Evolutionary conservation across 2,329 filamentous ascomycete genomes (phyloP).

Genomic region (Aspergillus candidus): DNA sequence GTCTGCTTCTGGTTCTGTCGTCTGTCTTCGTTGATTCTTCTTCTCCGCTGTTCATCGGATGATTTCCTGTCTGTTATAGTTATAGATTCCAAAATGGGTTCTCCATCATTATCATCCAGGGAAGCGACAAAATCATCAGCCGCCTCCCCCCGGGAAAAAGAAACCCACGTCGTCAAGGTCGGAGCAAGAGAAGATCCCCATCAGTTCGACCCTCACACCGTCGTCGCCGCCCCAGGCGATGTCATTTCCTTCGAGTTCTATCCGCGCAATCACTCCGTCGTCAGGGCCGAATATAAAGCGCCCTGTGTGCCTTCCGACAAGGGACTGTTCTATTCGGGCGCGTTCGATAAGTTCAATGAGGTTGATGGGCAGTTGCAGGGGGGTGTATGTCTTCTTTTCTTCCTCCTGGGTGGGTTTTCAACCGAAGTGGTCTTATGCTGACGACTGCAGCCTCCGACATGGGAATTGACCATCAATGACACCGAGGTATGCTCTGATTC

Average conservation of each 20-base stretch:
- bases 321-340: slow-evolving; percentile 26
- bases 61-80: too few species aligned
- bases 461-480: slow-evolving; percentile 49
- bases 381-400: slow-evolving; percentile 17
- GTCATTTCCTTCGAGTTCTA: slow-evolving; percentile 54
- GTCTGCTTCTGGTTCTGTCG: too few species aligned
- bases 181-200: slow-evolving; percentile 27
- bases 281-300: slow-evolving; percentile 52
- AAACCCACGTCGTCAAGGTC: slow-evolving; percentile 31
- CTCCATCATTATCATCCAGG: too few species aligned
- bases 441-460: slow-evolving; percentile 28
- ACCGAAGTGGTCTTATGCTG: background rate
- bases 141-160: slow-evolving; percentile 12
- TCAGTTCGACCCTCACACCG: slow-evolving; percentile 24
- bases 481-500: slow-evolving; percentile 37
- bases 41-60: too few species aligned
- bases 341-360: slow-evolving; percentile 43
- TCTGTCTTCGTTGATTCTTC: too few species aligned
- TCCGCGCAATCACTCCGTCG: slow-evolving; percentile 59
- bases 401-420: too few species aligned
- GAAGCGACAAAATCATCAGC: background rate
- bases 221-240: slow-evolving; percentile 29
- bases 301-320: slow-evolving; percentile 54
- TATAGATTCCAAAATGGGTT: too few species aligned
- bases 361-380: slow-evolving; percentile 39